phyloP scores from a whole-genome alignment of 2,329 filamentous ascomycete species.

The Cladosporium phlei region DNA sequence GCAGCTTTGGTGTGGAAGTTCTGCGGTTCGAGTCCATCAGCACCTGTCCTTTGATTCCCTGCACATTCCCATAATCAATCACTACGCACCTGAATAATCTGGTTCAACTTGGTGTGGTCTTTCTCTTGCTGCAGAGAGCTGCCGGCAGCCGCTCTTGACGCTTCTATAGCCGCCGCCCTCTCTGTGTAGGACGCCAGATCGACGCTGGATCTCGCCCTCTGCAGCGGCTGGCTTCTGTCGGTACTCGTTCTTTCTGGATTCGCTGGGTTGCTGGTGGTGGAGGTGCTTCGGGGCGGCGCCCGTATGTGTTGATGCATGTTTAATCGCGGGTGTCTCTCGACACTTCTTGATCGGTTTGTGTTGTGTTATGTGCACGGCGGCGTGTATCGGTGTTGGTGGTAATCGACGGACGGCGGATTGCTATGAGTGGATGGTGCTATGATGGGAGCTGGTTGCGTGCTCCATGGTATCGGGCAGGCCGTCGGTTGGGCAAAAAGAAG shows the following conservation, averaged over 20 bases:
- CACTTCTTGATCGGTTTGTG: neutral
- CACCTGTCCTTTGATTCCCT: slow-evolving; percentile 12
- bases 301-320: slow-evolving; percentile 88
- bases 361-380: neutral
- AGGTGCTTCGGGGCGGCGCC: slow-evolving; percentile 65
- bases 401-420: slow-evolving; percentile 1
- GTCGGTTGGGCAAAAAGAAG: neutral
- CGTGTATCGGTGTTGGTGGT: neutral
- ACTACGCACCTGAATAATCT: slow-evolving; percentile 76
- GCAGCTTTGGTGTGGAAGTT: slow-evolving; percentile 90
- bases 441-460: slow-evolving; percentile 11
- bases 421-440: slow-evolving; percentile 13
- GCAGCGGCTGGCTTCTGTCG: slow-evolving; percentile 57
- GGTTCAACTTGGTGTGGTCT: slow-evolving; percentile 79
- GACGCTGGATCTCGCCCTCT: slow-evolving; percentile 51
- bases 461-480: slow-evolving; percentile 11
- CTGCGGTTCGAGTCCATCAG: slow-evolving; percentile 42
- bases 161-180: slow-evolving; percentile 48
- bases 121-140: slow-evolving; percentile 44
- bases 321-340: neutral
- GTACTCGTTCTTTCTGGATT: slow-evolving; percentile 67
- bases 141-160: slow-evolving; percentile 35
- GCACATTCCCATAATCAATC: neutral
- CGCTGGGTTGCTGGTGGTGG: slow-evolving; percentile 66
- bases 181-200: slow-evolving; percentile 48